Base-by-base conservation (phyloP, 345 rosid species). In the Eutrema yunnanense region DNA sequence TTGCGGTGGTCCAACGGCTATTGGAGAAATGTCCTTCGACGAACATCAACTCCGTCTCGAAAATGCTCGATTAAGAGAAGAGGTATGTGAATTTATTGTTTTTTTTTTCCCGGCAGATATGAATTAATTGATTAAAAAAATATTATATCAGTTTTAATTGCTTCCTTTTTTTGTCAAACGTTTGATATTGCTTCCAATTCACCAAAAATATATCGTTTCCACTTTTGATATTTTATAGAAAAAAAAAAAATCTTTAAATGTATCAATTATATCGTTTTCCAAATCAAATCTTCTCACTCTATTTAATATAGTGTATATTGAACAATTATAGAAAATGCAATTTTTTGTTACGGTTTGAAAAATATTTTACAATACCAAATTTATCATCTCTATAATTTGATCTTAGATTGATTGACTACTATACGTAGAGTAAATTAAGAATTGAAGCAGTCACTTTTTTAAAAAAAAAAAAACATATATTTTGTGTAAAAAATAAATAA, bases 11-110 rank as follows among this genome's bases (percentile, higher is more conserved):
- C 97, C 96, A 2, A 92, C 99, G 0, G 87, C 96, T 26, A 75
- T 95, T 9, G 99, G 98, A 34, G 97, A 95, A 61, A 92, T 92
- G 96, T 92, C 99, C 10, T 90, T 87, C 55, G 96, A 90, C 47
- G 99, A 95, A 75, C 99, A 95, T 66, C 97, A 95, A 72, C 69
- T 95, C 42, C 86, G 98, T 22, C 84, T 92, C 30, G 99, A 95
- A 81, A 95, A 95, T 80, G 86, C 88, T 36, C 84, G 92, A 40
- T 51, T 95, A 65, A 80, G 98, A 71, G 98, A 95, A 82, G 99
- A 95, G 96, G 99, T 95, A 61, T 29, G 32, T 37, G 3, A 32
- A 43, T 34, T 32, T 30, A 22, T 43, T 40, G 6, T 44, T 41
- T 19, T 22, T 22, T 22, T 22, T 22, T 1, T 1, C 2, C 26